Evolutionary conservation across 768 basidiomycete genomes (phyloP).

Genomic region (Hypholoma fasciculare): DNA sequence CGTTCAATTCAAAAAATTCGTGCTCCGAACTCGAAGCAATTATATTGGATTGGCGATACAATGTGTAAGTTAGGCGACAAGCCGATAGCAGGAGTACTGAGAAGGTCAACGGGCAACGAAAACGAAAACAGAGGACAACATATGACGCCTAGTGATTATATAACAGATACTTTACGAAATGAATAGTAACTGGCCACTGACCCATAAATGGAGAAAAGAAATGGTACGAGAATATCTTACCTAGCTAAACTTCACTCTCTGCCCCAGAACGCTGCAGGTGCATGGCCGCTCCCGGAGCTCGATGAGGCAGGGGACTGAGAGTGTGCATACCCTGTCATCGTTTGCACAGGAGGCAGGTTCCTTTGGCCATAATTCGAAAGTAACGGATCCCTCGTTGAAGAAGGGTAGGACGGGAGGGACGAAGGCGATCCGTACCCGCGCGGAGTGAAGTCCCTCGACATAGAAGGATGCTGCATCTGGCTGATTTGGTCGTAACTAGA

Average conservation of each 20-base stretch:
- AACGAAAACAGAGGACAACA: slow-evolving; percentile 3
- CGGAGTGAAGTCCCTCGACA: slow-evolving; percentile 15
- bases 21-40: slow-evolving; percentile 9
- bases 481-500: slow-evolving; percentile 16
- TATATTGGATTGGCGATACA: slow-evolving; percentile 12
- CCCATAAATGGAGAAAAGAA: slow-evolving; percentile 4
- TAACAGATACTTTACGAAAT: slow-evolving; percentile 5
- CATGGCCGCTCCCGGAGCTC: slow-evolving; percentile 17
- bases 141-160: slow-evolving; percentile 4
- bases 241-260: slow-evolving; percentile 16
- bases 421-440: slow-evolving; percentile 16
- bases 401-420: slow-evolving; percentile 16
- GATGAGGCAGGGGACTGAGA: slow-evolving; percentile 21
- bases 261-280: slow-evolving; percentile 21
- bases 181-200: slow-evolving; percentile 1
- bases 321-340: slow-evolving; percentile 23
- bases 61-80: background rate
- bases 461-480: slow-evolving; percentile 11
- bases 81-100: background rate
- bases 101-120: background rate
- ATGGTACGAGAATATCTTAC: background rate
- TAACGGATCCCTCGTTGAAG: slow-evolving; percentile 17
- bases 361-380: slow-evolving; percentile 22
- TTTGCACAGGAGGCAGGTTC: slow-evolving; percentile 26
- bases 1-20: slow-evolving; percentile 17